phyloP scores from a whole-genome alignment of 108 stramenopile genomes.

The Parietichytrium sp. region DNA sequence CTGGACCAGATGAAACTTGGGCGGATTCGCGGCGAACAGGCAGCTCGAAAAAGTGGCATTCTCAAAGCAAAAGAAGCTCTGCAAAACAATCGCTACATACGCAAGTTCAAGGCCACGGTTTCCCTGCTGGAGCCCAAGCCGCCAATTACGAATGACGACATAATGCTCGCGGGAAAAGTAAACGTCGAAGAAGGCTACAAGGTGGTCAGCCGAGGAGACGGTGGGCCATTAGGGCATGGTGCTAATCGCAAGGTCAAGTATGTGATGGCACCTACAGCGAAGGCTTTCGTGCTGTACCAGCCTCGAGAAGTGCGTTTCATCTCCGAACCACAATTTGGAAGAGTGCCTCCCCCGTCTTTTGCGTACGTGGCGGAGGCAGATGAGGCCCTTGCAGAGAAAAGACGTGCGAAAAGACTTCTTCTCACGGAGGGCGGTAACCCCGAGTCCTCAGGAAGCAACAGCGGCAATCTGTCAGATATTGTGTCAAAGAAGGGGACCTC shows the following conservation, averaged over 20 bases:
- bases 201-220: conserved; percentile 47
- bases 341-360: not conserved
- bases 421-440: not conserved
- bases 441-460: too few relatives aligned
- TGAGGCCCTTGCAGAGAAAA: not conserved
- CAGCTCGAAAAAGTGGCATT: conserved; percentile 41
- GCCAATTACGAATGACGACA: conserved; percentile 40
- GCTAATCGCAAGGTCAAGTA: not conserved
- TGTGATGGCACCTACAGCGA: conserved; percentile 25
- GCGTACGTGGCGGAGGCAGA: not conserved
- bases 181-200: conserved; percentile 15
- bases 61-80: conserved; percentile 56
- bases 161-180: conserved; percentile 17
- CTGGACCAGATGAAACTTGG: conserved; percentile 52
- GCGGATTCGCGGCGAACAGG: conserved; percentile 15
- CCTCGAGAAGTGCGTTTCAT: not conserved
- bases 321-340: not conserved
- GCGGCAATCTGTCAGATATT: too few relatives aligned
- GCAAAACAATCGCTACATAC: conserved; percentile 46
- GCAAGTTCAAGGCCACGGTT: conserved; percentile 46
- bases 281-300: not conserved
- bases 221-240: not conserved
- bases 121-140: conserved; percentile 57
- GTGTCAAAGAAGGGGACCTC: not conserved
- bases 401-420: not conserved